Conservation (phyloP, 345 rosid species). For the Excoecaria agallocha region DNA sequence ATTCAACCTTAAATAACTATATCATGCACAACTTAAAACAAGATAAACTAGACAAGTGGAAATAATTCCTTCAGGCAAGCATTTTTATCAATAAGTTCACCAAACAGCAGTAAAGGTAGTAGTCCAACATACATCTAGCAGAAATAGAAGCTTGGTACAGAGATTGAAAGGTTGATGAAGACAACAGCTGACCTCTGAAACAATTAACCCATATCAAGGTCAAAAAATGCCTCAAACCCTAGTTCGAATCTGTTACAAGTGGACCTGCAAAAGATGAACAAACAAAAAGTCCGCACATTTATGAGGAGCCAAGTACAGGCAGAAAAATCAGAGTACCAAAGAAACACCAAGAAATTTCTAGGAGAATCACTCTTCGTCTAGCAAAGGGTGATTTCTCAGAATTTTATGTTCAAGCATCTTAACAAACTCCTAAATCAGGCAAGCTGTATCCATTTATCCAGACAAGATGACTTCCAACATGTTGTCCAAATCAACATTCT, state of each 20-base stretch:
- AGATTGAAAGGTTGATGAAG: slow-evolving; percentile 48
- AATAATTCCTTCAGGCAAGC: slow-evolving; percentile 19
- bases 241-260: slow-evolving; percentile 41
- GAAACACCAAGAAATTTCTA: slow-evolving; percentile 25
- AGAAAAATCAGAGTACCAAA: slow-evolving; percentile 42
- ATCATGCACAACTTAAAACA: neutral
- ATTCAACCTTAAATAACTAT: slow-evolving; percentile 4
- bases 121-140: slow-evolving; percentile 60
- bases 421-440: no score
- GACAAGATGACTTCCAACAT: no score
- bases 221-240: slow-evolving; percentile 37
- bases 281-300: slow-evolving; percentile 42
- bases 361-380: no score
- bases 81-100: slow-evolving; percentile 22
- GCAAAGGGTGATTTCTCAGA: no score
- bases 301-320: slow-evolving; percentile 39
- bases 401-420: no score
- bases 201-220: slow-evolving; percentile 42
- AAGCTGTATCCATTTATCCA: no score
- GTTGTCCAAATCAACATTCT: neutral
- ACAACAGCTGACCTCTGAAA: slow-evolving; percentile 46
- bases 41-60: slow-evolving; percentile 2
- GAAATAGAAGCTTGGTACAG: slow-evolving; percentile 54
- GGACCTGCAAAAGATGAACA: slow-evolving; percentile 63
- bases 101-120: slow-evolving; percentile 32